A percentile compares a stretch with the other conserved stretches of the same genome.
These are phyloP conservation scores for Psidium friedrichsthalianum DNA, from an alignment of 345 rosid species.

Conservation along the genomic window DNA sequence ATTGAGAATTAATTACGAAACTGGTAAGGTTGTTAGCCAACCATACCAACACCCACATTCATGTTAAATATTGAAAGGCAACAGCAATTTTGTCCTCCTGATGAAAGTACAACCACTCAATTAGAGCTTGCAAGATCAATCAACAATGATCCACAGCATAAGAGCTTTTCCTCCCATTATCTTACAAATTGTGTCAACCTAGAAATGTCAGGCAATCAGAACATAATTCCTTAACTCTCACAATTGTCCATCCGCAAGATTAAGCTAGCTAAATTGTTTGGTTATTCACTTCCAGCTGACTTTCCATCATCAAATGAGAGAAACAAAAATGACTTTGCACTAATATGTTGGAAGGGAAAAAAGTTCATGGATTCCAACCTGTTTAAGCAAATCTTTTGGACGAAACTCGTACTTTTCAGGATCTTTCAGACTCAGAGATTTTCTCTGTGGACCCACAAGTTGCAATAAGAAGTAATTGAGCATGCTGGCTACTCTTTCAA, in stretches of 20 bases:
- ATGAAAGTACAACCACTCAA: background rate
- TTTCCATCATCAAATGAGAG: background rate
- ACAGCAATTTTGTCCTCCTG: background rate
- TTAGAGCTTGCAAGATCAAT: background rate
- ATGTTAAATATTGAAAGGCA: background rate
- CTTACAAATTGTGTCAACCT: background rate
- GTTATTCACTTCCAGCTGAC: background rate
- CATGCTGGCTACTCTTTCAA: conserved; percentile 96
- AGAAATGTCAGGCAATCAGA: background rate
- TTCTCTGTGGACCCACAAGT: conserved; percentile 96
- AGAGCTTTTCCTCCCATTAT: background rate
- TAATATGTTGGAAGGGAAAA: background rate
- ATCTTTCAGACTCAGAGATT: conserved; percentile 79
- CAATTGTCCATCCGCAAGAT: background rate
- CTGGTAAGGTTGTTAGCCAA: background rate
- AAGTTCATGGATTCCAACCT: conserved; percentile 34
- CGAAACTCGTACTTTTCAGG: conserved; percentile 97
- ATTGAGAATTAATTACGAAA: conserved; percentile 1
- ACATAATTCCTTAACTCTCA: background rate
- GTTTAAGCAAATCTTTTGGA: conserved; percentile 87
- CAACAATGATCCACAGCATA: background rate
- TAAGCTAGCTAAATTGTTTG: background rate
- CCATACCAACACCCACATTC: background rate
- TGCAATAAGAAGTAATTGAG: conserved; percentile 92
- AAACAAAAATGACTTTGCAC: background rate